phyloP scores from a whole-genome alignment of 768 basidiomycete genomes.

The Myochromella boudieri region DNA sequence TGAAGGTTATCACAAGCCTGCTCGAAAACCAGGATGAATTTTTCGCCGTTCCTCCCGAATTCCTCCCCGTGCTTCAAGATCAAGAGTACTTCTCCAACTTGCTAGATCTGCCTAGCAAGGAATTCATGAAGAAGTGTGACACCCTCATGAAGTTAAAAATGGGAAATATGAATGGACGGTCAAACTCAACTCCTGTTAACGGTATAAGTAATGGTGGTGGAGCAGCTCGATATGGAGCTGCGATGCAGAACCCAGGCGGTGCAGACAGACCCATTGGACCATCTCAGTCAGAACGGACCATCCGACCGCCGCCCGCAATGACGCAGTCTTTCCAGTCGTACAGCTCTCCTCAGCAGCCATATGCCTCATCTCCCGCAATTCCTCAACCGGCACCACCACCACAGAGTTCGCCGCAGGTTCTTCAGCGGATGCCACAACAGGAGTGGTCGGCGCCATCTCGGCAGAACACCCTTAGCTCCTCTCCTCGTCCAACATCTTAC shows the following conservation, averaged over 20 bases:
- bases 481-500: slow-evolving; percentile 52
- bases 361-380: slow-evolving; percentile 40
- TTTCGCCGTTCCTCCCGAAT: slow-evolving; percentile 92
- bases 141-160: slow-evolving; percentile 82
- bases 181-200: slow-evolving; percentile 37
- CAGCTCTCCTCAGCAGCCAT: slow-evolving; percentile 33
- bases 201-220: slow-evolving; percentile 39
- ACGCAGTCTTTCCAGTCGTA: slow-evolving; percentile 42
- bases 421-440: slow-evolving; percentile 26
- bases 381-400: slow-evolving; percentile 36
- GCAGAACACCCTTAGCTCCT: slow-evolving; percentile 33
- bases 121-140: slow-evolving; percentile 94
- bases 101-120: slow-evolving; percentile 89
- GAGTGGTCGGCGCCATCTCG: slow-evolving; percentile 47
- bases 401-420: slow-evolving; percentile 17
- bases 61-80: slow-evolving; percentile 82
- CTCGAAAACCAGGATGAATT: slow-evolving; percentile 95
- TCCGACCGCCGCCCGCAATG: slow-evolving; percentile 40
- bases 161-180: slow-evolving; percentile 57
- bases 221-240: slow-evolving; percentile 32
- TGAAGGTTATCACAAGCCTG: slow-evolving; percentile 81
- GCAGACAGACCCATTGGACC: slow-evolving; percentile 46
- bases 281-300: slow-evolving; percentile 40
- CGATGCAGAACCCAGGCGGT: slow-evolving; percentile 34
- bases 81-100: slow-evolving; percentile 90